Base-by-base conservation (phyloP, 352 stramenopile species). In the Saprolegnia diclina region DNA sequence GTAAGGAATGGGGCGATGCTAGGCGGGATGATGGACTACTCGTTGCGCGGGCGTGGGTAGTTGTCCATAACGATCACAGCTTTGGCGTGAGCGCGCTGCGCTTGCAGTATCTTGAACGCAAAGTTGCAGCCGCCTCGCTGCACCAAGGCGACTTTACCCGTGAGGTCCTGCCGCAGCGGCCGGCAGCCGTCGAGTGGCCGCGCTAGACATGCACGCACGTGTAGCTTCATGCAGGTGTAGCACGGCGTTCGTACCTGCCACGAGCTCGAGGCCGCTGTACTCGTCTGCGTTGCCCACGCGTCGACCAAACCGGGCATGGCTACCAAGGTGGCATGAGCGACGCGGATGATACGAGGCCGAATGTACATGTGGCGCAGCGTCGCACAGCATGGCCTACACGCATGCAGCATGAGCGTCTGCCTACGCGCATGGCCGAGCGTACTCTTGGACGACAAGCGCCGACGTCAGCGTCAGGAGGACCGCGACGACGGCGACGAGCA, bases 101-200 rank as follows among this genome's bases (percentile, higher is more conserved):
- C 57, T 32, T 66, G 57, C 22, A 66, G 42, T 3, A 66, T 40
- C 26, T 66, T 66, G 57, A 54, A 35, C 22, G 57, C 57, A 21
- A 66, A 66, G 44, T 66, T 66, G 44, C 57, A 66, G n/a, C 53
- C 29, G 21, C 57, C 57, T 24, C 57, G 57, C 57, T 22, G 35
- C 22, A 66, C 32, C 19, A 66, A 40, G 2, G 57, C 57, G 29
- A 66, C 42, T 66, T 66, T 66, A 19, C 57, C 57, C 16, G 37
- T 22, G 22, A 66, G 14, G 57, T 65, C 57, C n/a, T 53, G 35
- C 10, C 38, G 57, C 19, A 65, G 21, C 18, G 7, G 38, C 35
- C 38, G 19, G 44, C 37, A 66, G 13, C 37, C 42, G 42, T 66
- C 40, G n/a, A 66, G 50, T 18, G 57, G 57, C 19, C 40, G 38